Evolutionary conservation across 768 basidiomycete genomes (phyloP), one percentile per base, ranked within the genome.

Genomic region (Panaeolus papilionaceus): DNA sequence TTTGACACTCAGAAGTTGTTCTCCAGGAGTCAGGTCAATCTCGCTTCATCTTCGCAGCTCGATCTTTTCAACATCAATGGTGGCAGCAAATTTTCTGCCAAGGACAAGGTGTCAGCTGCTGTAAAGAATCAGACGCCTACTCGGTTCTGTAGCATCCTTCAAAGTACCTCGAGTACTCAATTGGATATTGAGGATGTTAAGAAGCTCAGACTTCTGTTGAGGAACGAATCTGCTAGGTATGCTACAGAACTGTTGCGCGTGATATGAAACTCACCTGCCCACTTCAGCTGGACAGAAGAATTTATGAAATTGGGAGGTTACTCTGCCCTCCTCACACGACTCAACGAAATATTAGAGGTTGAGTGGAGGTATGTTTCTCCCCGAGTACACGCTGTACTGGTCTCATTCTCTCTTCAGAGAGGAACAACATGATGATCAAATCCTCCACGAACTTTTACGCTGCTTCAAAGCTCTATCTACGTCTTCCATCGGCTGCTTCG

Each of bases 381-480:
- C 64, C 0, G 62, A 42, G 0, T 45, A 7, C 49, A 11, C 12
- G 1, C 23, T 68, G 45, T 70, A 9, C 49, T 20, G 23, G 20
- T 26, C 67, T 75, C 47, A 38, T 12, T 16, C 6, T 26, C 75
- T 61, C 33, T 66, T 28, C 73, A 96, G 96, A 70, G 97, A 99
- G 77, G 98, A 99, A 75, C 97, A 99, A 74, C 97, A 98, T 71
- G 98, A 98, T 74, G 98, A 99, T 75, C 91, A 98, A 76, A 84
- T 98, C 49, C 83, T 99, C 16, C 91, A 97, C 71, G 96, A 98
- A 77, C 81, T 99, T 1, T 82, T 99, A 45, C 90, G 95, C 2
- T 98, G 96, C 80, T 89, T 99, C 78, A 98, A 98, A 78, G 98
- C 93, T 0, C 84, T 99, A 3, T 91, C 94, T 0, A 97, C 96